Conservation (phyloP, 495 filamentous ascomycete genomes). For the Podospora fimiseda region DNA sequence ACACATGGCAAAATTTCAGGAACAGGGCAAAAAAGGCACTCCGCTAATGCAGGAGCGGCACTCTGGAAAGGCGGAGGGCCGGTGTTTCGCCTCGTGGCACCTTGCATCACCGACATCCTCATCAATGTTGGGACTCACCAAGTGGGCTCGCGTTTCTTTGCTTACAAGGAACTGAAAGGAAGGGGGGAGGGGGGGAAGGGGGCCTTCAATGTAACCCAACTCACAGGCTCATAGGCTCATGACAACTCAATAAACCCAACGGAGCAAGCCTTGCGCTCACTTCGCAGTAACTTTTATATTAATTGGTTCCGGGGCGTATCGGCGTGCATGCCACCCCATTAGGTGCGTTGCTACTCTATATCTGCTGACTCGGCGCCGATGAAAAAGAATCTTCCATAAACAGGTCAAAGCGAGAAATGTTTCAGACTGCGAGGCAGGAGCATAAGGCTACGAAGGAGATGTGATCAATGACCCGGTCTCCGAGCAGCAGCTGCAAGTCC, state of each 20-base stretch:
- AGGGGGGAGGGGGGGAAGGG: no score
- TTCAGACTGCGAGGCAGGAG: not conserved
- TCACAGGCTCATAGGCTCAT: no score
- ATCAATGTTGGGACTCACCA: no score
- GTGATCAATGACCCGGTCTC: not conserved
- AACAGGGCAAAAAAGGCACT: constrained; percentile 11
- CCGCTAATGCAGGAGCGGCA: constrained; percentile 27
- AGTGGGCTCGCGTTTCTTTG: no score
- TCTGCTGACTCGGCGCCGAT: no score
- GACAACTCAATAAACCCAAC: no score
- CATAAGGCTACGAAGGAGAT: no score
- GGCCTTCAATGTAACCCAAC: no score
- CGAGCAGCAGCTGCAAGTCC: not conserved
- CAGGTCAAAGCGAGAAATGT: constrained; percentile 6
- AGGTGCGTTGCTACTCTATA: not conserved
- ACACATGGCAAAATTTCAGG: constrained; percentile 22
- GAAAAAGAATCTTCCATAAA: constrained; percentile 31
- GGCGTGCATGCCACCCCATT: constrained; percentile 11
- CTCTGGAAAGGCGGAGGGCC: constrained; percentile 4
- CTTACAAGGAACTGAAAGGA: no score
- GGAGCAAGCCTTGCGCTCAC: no score
- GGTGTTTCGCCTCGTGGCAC: constrained; percentile 8
- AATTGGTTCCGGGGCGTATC: constrained; percentile 20
- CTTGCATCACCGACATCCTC: not conserved
- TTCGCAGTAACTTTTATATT: constrained; percentile 18